phyloP scores from a whole-genome alignment of 768 basidiomycete species.

The Lentinula edodes region DNA sequence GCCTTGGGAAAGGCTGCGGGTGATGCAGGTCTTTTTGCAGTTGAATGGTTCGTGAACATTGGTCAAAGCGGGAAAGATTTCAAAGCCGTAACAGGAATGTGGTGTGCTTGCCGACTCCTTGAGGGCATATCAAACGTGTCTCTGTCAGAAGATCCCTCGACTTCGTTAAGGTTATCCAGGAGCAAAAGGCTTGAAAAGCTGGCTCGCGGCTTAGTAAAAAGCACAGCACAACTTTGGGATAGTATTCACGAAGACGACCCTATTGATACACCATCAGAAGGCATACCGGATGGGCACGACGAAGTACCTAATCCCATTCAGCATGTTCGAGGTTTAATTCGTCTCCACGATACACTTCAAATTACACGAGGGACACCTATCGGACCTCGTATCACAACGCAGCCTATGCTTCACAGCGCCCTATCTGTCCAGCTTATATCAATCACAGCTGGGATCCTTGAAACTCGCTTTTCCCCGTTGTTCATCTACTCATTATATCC shows the following conservation, averaged over 20 bases:
- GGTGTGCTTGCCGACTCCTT: constrained; percentile 75
- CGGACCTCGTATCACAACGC: constrained; percentile 24
- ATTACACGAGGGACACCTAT: constrained; percentile 34
- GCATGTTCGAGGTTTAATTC: constrained; percentile 58
- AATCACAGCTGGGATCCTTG: constrained; percentile 64
- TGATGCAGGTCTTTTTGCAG: constrained; percentile 64
- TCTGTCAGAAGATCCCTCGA: constrained; percentile 26
- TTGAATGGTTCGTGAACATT: constrained; percentile 76
- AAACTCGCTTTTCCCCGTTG: constrained; percentile 62
- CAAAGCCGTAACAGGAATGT: constrained; percentile 66
- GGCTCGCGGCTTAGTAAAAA: constrained; percentile 55
- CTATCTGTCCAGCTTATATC: constrained; percentile 74
- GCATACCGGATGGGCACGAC: constrained; percentile 3
- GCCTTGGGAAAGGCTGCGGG: constrained; percentile 65
- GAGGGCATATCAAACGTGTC: constrained; percentile 60
- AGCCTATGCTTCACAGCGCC: constrained; percentile 63
- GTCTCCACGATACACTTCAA: constrained; percentile 54
- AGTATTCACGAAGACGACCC: constrained; percentile 25
- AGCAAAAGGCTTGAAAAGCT: constrained; percentile 60
- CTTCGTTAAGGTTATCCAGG: constrained; percentile 17
- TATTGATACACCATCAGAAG: constrained; percentile 2
- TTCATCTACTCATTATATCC: constrained; percentile 83
- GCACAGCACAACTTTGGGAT: constrained; percentile 72
- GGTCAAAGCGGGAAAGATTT: constrained; percentile 38
- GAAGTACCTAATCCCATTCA: constrained; percentile 47